Conservation (phyloP, 1,139 yeast genomes). For the Geotrichum fermentans region DNA sequence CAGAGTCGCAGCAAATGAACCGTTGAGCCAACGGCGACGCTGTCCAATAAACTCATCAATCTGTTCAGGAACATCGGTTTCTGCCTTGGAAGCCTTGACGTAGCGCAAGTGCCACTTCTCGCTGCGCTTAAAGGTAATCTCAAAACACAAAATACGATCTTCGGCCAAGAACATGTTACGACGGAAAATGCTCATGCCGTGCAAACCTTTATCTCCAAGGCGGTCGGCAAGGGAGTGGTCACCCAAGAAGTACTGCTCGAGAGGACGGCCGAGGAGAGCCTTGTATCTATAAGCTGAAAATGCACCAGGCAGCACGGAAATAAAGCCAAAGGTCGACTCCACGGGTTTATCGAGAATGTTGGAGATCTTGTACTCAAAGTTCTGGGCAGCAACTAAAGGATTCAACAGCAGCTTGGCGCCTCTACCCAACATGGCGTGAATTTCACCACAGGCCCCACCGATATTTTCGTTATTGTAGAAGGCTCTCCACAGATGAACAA, state of each 20-base stretch:
- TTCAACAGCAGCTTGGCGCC: constrained; percentile 49
- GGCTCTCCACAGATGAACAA: constrained; percentile 85
- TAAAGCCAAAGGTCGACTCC: constrained; percentile 84
- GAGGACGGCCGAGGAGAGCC: constrained; percentile 78
- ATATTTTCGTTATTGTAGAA: constrained; percentile 78
- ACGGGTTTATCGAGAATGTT: constrained; percentile 87
- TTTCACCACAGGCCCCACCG: constrained; percentile 95
- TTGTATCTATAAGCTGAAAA: constrained; percentile 81
- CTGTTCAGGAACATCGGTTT: constrained; percentile 91
- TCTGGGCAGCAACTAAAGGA: constrained; percentile 88
- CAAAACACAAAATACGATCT: constrained; percentile 92
- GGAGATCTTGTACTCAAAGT: constrained; percentile 89
- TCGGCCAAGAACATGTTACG: constrained; percentile 95
- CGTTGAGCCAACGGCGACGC: constrained; percentile 93
- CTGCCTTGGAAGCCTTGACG: constrained; percentile 87
- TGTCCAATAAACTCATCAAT: constrained; percentile 83
- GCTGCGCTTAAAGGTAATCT: constrained; percentile 71
- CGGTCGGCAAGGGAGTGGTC: constrained; percentile 52
- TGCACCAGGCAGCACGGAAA: constrained; percentile 89
- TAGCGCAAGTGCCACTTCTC: constrained; percentile 84
- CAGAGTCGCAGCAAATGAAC: constrained; percentile 92
- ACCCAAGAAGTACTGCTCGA: constrained; percentile 86
- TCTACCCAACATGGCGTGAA: constrained; percentile 80
- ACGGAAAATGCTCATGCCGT: constrained; percentile 66
- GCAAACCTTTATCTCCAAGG: constrained; percentile 46